These are phyloP conservation scores for Aspergillus ellipticus DNA, from an alignment of 495 filamentous ascomycete genomes.

Conservation along the genomic window DNA sequence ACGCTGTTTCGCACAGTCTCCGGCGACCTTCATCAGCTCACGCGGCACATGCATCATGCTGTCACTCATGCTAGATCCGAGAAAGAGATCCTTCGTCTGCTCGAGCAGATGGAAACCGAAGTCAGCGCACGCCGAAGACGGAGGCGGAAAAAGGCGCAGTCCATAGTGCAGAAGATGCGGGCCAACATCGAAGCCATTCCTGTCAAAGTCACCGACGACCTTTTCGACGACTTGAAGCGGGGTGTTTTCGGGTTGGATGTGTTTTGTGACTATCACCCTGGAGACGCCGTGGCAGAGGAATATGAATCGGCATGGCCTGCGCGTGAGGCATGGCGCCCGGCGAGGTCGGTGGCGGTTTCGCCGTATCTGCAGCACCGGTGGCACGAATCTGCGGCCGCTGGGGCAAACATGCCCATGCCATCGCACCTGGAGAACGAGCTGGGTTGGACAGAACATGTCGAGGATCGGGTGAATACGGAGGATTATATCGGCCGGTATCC, in stretches of 20 bases:
- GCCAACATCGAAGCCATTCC: constrained; percentile 20
- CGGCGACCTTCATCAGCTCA: constrained; percentile 18
- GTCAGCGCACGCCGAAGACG: constrained; percentile 15
- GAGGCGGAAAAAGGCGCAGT: constrained; percentile 19
- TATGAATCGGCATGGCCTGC: constrained; percentile 13
- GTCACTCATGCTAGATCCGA: constrained; percentile 14
- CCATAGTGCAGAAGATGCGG: constrained; percentile 18
- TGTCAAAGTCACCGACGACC: constrained; percentile 19
- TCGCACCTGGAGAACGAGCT: constrained; percentile 13
- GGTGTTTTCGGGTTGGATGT: constrained; percentile 23
- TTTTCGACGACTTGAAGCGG: constrained; percentile 25
- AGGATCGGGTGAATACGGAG: constrained; percentile 2
- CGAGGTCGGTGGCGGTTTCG: constrained; percentile 13
- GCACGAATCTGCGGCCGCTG: constrained; percentile 7
- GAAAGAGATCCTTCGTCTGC: constrained; percentile 15
- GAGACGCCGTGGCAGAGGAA: constrained; percentile 18
- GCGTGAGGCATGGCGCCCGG: constrained; percentile 7
- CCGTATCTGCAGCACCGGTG: constrained; percentile 17
- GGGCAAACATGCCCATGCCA: constrained; percentile 9
- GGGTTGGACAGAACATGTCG: not conserved
- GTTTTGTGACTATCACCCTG: constrained; percentile 25
- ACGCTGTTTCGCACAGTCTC: constrained; percentile 20
- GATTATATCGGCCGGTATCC: not conserved
- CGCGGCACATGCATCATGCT: constrained; percentile 13
- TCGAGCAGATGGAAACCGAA: constrained; percentile 25